Evolutionary conservation across 1,284 basidiomycete genomes (phyloP).

Genomic region (Butyriboletus appendiculatus): DNA sequence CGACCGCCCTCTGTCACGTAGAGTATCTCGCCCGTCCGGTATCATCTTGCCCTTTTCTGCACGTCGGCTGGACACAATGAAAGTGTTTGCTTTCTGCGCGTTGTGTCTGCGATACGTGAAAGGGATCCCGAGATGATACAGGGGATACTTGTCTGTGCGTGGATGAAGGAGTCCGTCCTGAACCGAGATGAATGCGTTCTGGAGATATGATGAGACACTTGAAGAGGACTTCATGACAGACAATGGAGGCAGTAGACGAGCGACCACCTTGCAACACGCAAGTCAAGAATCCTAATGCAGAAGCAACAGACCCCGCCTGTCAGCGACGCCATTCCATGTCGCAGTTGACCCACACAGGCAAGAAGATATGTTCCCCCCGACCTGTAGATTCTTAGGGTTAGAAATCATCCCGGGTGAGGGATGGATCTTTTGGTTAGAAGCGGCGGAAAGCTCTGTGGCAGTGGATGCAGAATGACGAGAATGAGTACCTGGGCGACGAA

Average conservation of each 20-base stretch:
- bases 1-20: not conserved
- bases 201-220: constrained; percentile 24
- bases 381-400: constrained; percentile 35
- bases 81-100: constrained; percentile 34
- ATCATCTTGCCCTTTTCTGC: constrained; percentile 22
- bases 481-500: constrained; percentile 32
- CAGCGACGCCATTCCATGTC: constrained; percentile 17
- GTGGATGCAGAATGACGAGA: constrained; percentile 20
- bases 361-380: constrained; percentile 22
- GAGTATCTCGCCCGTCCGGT: constrained; percentile 30
- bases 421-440: constrained; percentile 38
- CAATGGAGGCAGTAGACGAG: constrained; percentile 8
- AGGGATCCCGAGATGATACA: constrained; percentile 34
- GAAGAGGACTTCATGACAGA: constrained; percentile 25
- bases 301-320: constrained; percentile 5
- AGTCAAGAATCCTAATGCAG: not conserved
- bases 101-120: constrained; percentile 12
- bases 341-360: constrained; percentile 20
- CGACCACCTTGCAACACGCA: constrained; percentile 3
- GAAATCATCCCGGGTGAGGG: constrained; percentile 35
- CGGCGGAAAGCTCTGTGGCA: constrained; percentile 22
- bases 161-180: constrained; percentile 1
- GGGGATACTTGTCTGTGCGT: constrained; percentile 26
- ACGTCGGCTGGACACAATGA: constrained; percentile 15
- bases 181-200: constrained; percentile 27